These are phyloP conservation scores for Nothophytophthora sp. DNA, from an alignment of 352 stramenopile species.

Conservation along the genomic window DNA sequence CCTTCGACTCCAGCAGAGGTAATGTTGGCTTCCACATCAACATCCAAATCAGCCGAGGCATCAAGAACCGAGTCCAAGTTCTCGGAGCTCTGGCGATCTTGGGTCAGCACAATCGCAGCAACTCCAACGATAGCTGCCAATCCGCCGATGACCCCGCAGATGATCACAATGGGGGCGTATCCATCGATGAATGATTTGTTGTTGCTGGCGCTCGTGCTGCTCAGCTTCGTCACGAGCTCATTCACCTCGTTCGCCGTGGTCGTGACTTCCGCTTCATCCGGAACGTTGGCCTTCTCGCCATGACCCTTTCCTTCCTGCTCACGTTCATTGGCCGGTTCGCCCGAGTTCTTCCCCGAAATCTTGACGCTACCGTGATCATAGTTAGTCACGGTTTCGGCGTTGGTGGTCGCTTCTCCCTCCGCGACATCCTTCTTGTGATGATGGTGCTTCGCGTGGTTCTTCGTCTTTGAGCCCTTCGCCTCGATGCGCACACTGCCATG, in stretches of 20 bases:
- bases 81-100: conserved; percentile 21
- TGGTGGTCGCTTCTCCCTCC: conserved; percentile 2
- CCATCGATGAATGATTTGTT: conserved; percentile 44
- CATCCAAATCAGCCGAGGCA: conserved; percentile 36
- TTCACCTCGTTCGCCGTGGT: conserved; percentile 35
- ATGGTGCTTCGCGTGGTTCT: conserved; percentile 22
- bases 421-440: conserved; percentile 13
- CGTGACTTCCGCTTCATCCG: conserved; percentile 26
- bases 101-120: conserved; percentile 47
- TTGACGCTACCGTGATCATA: conserved; percentile 59
- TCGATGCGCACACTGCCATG: conserved; percentile 36
- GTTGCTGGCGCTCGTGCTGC: conserved; percentile 18
- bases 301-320: conserved; percentile 3
- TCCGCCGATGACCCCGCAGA: conserved; percentile 65
- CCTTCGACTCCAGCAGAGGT: conserved; percentile 17
- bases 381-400: conserved; percentile 44
- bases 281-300: conserved; percentile 4
- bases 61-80: conserved; percentile 45
- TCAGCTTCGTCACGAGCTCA: conserved; percentile 62
- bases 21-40: conserved; percentile 56
- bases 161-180: conserved; percentile 53
- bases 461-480: conserved; percentile 16
- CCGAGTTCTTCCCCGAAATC: conserved; percentile 24
- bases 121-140: conserved; percentile 71
- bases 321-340: not conserved